Conservation (phyloP, 2,329 filamentous ascomycete genomes). For the Claviceps sp. region DNA sequence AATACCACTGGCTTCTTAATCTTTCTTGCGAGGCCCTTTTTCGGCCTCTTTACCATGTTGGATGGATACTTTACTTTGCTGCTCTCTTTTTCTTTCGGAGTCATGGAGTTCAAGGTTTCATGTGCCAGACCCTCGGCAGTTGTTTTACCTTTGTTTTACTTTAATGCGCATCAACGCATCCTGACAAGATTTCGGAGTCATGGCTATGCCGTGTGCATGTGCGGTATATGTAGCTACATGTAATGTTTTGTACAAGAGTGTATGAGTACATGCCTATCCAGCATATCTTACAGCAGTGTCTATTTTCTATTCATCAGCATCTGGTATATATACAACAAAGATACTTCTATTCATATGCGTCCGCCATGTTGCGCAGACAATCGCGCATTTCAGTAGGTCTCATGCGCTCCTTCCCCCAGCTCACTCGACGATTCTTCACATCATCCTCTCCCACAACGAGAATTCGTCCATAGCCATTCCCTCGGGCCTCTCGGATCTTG, state of each 20-base stretch:
- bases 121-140: neutral
- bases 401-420: conserved; percentile 26
- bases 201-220: too few species aligned
- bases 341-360: conserved; percentile 30
- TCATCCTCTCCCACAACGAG: conserved; percentile 59
- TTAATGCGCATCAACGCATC: neutral
- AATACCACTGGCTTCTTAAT: too few species aligned
- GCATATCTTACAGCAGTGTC: too few species aligned
- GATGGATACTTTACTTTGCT: too few species aligned
- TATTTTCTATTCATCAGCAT: too few species aligned
- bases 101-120: neutral
- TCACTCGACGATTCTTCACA: conserved; percentile 43
- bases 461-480: conserved; percentile 59
- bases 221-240: too few species aligned
- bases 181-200: neutral
- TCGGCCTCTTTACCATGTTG: too few species aligned
- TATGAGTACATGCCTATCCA: too few species aligned
- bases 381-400: conserved; percentile 29
- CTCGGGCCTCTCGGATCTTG: conserved; percentile 60
- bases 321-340: too few species aligned
- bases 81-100: too few species aligned
- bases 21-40: too few species aligned
- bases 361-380: conserved; percentile 31
- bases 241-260: too few species aligned
- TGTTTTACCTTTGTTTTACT: neutral